Base-by-base conservation (phyloP, 2,329 filamentous ascomycete species). In the Exophiala bonariae region DNA sequence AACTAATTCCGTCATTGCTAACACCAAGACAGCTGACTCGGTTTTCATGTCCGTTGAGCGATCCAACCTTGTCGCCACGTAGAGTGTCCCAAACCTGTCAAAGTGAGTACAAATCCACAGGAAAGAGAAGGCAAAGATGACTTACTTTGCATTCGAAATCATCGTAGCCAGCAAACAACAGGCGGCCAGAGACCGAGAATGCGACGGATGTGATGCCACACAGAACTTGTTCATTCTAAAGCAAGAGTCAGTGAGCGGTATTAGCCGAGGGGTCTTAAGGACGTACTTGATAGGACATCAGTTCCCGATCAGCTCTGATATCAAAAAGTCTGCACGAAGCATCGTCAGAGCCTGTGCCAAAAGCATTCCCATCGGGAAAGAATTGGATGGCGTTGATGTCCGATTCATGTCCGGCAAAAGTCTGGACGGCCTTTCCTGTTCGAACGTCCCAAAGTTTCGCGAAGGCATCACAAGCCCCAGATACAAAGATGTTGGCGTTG, bases 101-200 rank as follows among this genome's bases (percentile, higher is more conserved):
- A 18, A 47, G 54, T 69, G 41, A 65, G 63, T 18, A 50, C 23
- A 20, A 46, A 63, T 20, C 9, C 28, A 30, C 10, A 18, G 20
- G 19, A n/a, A n/a, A n/a, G n/a, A n/a, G n/a, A n/a, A n/a, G n/a
- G n/a, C n/a, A n/a, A n/a, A n/a, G n/a, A n/a, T n/a, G n/a, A n/a
- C n/a, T n/a, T 82, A 96, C 92, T 86, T 97, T 99, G 91, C 93
- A 99, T 74, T 99, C 93, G 64, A 96, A 99, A 67, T 99, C 93
- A 64, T 99, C 93, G 65, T 99, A 99, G 59, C 93, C 93, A 46
- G 93, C 93, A 68, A 99, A 99, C 32, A 99, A 77, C 63, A 99
- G 77, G 66, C 93, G 84, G 49, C 93, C 93, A 48, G 93, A 99
- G 11, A 99, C 92, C 13, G 93, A 99, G 62, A 95, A 97, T 50